A percentile compares a stretch with the other conserved stretches of the same genome.
These are phyloP conservation scores for Phalaenopsis aphrodite DNA, from an alignment of 106 monocot genomes.

Conservation along the genomic window DNA sequence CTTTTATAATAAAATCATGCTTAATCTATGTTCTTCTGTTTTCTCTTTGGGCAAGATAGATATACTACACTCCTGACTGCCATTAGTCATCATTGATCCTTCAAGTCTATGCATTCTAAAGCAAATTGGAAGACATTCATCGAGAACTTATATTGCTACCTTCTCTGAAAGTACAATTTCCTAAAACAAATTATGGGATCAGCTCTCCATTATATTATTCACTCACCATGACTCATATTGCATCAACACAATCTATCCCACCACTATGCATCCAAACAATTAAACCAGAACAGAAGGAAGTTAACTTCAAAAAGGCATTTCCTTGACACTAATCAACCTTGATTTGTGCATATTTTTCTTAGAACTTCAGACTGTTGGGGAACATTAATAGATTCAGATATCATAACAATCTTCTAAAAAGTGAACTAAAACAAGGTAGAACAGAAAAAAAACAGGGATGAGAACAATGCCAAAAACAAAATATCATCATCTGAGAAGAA, in stretches of 20 bases:
- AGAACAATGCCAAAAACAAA: not conserved
- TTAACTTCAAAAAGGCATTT: not conserved
- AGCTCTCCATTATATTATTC: not conserved
- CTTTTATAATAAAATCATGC: too few species aligned
- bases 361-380: not conserved
- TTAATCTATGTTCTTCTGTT: too few species aligned
- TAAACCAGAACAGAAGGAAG: not conserved
- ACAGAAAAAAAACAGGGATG: not conserved
- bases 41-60: too few species aligned
- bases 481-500: not conserved
- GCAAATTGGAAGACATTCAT: too few species aligned
- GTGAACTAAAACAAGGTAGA: not conserved
- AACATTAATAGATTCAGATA: not conserved
- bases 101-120: too few species aligned
- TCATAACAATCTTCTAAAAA: not conserved
- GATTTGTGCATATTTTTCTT: not conserved
- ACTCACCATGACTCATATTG: too few species aligned
- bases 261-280: not conserved
- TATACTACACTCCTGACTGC: too few species aligned
- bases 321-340: not conserved
- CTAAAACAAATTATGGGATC: not conserved
- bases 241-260: too few species aligned
- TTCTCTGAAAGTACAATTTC: not conserved
- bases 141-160: not conserved
- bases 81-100: too few species aligned